A percentile compares a stretch with the other conserved stretches of the same genome.
These are phyloP conservation scores for Linderniella brevidens DNA, from an alignment of 257 asterid species.

Conservation along the genomic window DNA sequence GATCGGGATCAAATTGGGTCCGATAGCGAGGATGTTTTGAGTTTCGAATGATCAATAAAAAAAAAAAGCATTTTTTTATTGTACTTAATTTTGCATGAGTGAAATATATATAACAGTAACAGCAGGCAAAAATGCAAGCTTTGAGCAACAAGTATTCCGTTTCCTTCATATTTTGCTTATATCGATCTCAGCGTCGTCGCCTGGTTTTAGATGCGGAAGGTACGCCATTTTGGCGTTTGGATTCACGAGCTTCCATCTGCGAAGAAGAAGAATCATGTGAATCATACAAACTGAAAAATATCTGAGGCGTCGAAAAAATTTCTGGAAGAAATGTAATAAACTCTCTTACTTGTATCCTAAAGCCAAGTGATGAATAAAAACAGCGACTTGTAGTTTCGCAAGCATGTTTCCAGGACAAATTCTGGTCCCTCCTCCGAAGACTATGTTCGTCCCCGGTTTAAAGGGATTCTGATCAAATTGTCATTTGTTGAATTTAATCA, in stretches of 20 bases:
- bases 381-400: conserved; percentile 32
- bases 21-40: too few relatives aligned
- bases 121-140: too few relatives aligned
- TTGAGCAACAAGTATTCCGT: too few relatives aligned
- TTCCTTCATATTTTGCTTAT: conserved; percentile 16
- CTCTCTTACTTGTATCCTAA: conserved; percentile 29
- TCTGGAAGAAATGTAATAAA: too few relatives aligned
- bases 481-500: too few relatives aligned
- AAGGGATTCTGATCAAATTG: conserved; percentile 20
- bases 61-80: too few relatives aligned
- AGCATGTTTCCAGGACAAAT: conserved; percentile 50
- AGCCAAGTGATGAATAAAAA: conserved; percentile 36
- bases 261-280: neutral
- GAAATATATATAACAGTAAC: too few relatives aligned
- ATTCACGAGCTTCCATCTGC: conserved; percentile 35
- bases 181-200: conserved; percentile 32
- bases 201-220: conserved; percentile 29
- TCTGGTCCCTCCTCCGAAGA: conserved; percentile 50
- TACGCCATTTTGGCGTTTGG: conserved; percentile 21
- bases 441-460: conserved; percentile 32
- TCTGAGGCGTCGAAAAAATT: neutral
- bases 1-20: too few relatives aligned
- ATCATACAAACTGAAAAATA: too few relatives aligned
- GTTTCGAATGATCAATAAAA: too few relatives aligned
- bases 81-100: too few relatives aligned